Conservation (phyloP, 176 grass and related monocot genomes). For the Rhipidocladum racemiflorum region DNA sequence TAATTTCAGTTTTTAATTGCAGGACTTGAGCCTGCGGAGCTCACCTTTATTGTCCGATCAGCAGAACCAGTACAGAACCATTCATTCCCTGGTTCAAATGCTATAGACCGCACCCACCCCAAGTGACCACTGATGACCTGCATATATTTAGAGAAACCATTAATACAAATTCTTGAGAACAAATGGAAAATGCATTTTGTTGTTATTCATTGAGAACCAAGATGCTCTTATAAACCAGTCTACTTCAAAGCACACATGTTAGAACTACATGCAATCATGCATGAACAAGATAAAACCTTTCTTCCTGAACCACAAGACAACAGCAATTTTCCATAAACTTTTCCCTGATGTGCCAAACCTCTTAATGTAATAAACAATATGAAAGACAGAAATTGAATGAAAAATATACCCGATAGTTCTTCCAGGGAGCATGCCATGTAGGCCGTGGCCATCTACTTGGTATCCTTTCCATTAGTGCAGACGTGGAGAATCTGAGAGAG, state of each 20-base stretch:
- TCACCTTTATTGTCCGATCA: constrained; percentile 95
- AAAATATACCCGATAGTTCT: constrained; percentile 82
- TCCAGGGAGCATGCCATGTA: constrained; percentile 94
- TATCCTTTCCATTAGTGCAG: constrained; percentile 91
- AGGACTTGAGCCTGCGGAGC: not conserved
- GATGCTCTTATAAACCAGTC: not conserved
- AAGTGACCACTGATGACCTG: constrained; percentile 99
- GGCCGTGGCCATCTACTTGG: constrained; percentile 95
- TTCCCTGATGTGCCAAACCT: not conserved
- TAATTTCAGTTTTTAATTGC: not conserved
- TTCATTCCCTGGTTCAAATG: constrained; percentile 88
- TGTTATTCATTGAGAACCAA: not conserved
- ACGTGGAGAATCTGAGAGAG: constrained; percentile 69
- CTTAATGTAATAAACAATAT: not conserved
- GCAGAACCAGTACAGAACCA: constrained; percentile 97
- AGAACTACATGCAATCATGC: not conserved
- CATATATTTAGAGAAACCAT: not conserved
- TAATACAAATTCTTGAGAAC: not conserved
- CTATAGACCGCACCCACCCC: constrained; percentile 92
- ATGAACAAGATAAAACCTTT: constrained; percentile 1
- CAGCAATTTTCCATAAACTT: not conserved
- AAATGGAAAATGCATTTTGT: not conserved
- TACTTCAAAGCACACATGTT: not conserved
- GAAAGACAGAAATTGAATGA: not conserved
- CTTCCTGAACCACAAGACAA: not conserved